Conservation (phyloP, 257 asterid species). For the Solanum peruvianum region DNA sequence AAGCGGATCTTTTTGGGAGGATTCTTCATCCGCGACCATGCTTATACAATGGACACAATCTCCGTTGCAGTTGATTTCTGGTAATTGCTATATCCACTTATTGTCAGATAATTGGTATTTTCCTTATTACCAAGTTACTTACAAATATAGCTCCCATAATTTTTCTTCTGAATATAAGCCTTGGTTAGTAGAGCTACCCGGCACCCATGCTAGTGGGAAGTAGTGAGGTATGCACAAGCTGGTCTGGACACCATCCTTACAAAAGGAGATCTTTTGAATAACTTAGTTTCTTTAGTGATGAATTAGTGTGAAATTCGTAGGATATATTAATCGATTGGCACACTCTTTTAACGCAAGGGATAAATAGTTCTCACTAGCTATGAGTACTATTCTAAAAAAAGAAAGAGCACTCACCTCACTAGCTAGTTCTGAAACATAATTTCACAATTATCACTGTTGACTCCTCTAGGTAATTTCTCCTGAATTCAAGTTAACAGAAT, state of each 20-base stretch:
- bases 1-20: conserved; percentile 90
- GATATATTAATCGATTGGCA: neutral
- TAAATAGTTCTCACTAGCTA: neutral
- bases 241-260: neutral
- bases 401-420: neutral
- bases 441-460: neutral
- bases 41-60: conserved; percentile 91
- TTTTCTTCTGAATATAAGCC: neutral
- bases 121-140: neutral
- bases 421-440: neutral
- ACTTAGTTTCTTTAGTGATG: neutral
- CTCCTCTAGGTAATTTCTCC: neutral
- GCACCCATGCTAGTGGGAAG: neutral
- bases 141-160: neutral
- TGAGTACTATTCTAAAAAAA: neutral
- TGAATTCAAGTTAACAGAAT: neutral
- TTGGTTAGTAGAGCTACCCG: neutral
- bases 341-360: neutral
- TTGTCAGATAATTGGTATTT: neutral
- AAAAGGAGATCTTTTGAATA: neutral
- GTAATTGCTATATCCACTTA: conserved; percentile 19
- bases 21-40: conserved; percentile 82
- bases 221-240: neutral
- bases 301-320: neutral
- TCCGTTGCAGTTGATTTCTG: conserved; percentile 91